Percentiles rank a stretch among this genome's conserved stretches.
Conservation (phyloP, 768 basidiomycete species). For the Termitomyces bulborhizus region DNA sequence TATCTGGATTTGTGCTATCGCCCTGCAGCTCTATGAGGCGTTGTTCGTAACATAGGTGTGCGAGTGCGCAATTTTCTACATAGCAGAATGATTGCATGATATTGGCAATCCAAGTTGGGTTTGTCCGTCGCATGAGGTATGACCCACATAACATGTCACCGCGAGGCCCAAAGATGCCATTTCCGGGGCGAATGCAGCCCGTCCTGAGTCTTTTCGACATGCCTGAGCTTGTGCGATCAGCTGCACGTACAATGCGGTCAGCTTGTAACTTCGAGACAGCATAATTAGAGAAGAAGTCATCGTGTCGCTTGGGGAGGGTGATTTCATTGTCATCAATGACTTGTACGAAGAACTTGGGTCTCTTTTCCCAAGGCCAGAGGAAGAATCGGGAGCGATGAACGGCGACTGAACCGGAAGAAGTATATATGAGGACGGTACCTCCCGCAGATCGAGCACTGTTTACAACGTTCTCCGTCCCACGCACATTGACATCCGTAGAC, state of each 20-base stretch:
- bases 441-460: slow-evolving; percentile 50
- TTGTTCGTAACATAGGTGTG: slow-evolving; percentile 69
- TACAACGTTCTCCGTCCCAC: slow-evolving; percentile 63
- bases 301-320: slow-evolving; percentile 43
- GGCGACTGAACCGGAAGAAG: slow-evolving; percentile 65
- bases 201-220: slow-evolving; percentile 41
- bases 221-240: slow-evolving; percentile 26
- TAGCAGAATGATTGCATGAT: slow-evolving; percentile 62
- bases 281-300: slow-evolving; percentile 75
- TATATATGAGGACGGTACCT: slow-evolving; percentile 56
- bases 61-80: slow-evolving; percentile 70
- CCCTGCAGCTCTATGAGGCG: slow-evolving; percentile 50
- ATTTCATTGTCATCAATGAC: slow-evolving; percentile 56
- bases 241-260: slow-evolving; percentile 38
- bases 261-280: slow-evolving; percentile 58
- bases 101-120: slow-evolving; percentile 56
- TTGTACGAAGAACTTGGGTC: slow-evolving; percentile 54
- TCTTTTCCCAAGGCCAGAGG: slow-evolving; percentile 72
- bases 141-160: slow-evolving; percentile 65
- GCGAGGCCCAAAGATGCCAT: slow-evolving; percentile 69
- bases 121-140: slow-evolving; percentile 52
- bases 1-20: slow-evolving; percentile 42
- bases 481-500: slow-evolving; percentile 59
- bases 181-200: slow-evolving; percentile 73
- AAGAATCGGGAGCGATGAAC: slow-evolving; percentile 54